phyloP scores from a whole-genome alignment of 129 eudicot genomes.

The Ambrosia artemisiifolia region DNA sequence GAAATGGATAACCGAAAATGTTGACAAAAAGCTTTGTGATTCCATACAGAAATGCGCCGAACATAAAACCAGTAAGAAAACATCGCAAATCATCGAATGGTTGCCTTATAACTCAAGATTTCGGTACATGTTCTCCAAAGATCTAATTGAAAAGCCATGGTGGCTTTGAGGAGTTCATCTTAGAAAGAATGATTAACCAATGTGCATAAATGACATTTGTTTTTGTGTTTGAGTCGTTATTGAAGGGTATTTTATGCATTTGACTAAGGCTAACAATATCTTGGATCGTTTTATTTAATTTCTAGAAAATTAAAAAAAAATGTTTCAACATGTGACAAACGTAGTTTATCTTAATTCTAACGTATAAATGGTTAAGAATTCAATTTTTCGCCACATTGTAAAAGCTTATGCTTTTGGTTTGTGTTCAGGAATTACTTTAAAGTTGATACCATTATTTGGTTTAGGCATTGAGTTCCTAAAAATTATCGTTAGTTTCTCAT shows the following conservation, averaged over 20 bases:
- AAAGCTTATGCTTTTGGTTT: too few relatives aligned
- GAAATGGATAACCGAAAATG: conserved; percentile 54
- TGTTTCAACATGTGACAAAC: too few relatives aligned
- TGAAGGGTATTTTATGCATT: background rate
- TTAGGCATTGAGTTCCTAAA: too few relatives aligned
- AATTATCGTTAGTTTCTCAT: too few relatives aligned
- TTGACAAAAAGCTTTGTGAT: conserved; percentile 58
- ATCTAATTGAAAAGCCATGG: conserved; percentile 61
- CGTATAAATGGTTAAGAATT: too few relatives aligned
- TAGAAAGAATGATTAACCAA: background rate
- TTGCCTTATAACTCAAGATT: conserved; percentile 68
- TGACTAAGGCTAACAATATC: background rate
- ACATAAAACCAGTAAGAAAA: conserved; percentile 35
- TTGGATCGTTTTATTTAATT: background rate
- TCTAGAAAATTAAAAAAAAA: background rate
- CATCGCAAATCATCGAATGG: conserved; percentile 65
- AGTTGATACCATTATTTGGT: too few relatives aligned
- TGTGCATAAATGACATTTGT: conserved; percentile 10
- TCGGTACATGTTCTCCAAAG: conserved; percentile 52
- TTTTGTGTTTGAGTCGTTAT: background rate
- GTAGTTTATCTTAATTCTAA: too few relatives aligned
- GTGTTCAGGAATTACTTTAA: too few relatives aligned
- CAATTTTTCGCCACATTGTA: too few relatives aligned
- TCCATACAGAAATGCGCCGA: conserved; percentile 55
- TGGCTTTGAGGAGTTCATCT: conserved; percentile 39